phyloP scores from a whole-genome alignment of 352 stramenopile genomes.

The Globisporangium yorkense region DNA sequence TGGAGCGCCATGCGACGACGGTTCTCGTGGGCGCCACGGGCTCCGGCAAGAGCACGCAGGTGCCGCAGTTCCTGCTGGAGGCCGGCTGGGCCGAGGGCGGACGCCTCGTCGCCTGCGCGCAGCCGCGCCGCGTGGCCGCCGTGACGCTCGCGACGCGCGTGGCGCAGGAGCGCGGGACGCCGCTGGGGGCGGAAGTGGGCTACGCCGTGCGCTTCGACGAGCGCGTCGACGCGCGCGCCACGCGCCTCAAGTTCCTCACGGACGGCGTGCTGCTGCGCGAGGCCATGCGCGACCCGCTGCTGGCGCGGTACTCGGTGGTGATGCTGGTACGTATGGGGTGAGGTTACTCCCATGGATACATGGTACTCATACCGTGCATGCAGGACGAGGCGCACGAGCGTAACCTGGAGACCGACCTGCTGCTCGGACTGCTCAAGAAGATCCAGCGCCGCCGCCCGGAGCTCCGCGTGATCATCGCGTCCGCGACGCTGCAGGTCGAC shows the following conservation, averaged over 20 bases:
- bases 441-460: constrained; percentile 86
- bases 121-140: constrained; percentile 94
- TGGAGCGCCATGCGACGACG: constrained; percentile 85
- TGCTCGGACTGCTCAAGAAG: constrained; percentile 96
- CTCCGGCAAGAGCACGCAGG: constrained; percentile 91
- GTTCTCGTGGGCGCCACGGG: constrained; percentile 92
- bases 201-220: constrained; percentile 99
- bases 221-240: constrained; percentile 44
- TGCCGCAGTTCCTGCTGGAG: constrained; percentile 90
- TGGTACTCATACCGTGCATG: not conserved
- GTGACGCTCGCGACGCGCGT: constrained; percentile 98
- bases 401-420: constrained; percentile 90
- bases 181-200: constrained; percentile 91
- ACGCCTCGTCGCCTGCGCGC: constrained; percentile 79
- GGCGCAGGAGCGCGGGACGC: constrained; percentile 94
- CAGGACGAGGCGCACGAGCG: constrained; percentile 94
- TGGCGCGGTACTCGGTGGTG: constrained; percentile 75
- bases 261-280: constrained; percentile 98
- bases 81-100: constrained; percentile 75
- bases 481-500: constrained; percentile 76
- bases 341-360: too few relatives aligned
- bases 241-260: constrained; percentile 99
- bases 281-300: constrained; percentile 74
- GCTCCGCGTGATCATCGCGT: constrained; percentile 86
- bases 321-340: constrained; percentile 42